Percentiles rank a stretch among this genome's conserved stretches.
These are phyloP conservation scores for Aspergillus fijiensis DNA, from an alignment of 2,329 filamentous ascomycete species.

Conservation along the genomic window DNA sequence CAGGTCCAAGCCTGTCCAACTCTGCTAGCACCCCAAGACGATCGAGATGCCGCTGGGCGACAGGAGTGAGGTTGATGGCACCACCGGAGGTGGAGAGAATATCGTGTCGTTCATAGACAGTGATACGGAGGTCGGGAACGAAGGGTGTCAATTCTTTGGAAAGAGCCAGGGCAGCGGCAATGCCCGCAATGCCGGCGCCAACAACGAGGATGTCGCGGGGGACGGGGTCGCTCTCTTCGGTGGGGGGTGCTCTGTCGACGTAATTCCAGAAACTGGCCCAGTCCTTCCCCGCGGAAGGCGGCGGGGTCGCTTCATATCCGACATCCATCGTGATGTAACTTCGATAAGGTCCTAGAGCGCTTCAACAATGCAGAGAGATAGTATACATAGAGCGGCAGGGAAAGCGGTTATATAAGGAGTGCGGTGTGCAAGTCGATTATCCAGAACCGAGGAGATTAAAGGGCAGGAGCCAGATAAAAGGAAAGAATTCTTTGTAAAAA, in stretches of 20 bases:
- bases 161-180: constrained; percentile 34
- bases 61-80: constrained; percentile 47
- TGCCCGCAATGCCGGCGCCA: constrained; percentile 38
- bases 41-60: constrained; percentile 45
- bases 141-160: constrained; percentile 34
- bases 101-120: constrained; percentile 42
- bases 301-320: constrained; percentile 5
- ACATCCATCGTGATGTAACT: constrained; percentile 8
- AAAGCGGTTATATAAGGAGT: constrained; percentile 3
- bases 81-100: constrained; percentile 45
- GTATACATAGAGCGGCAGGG: constrained; percentile 1
- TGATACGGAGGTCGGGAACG: constrained; percentile 37
- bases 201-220: constrained; percentile 33
- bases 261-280: constrained; percentile 8
- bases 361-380: background rate
- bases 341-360: background rate
- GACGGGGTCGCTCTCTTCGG: constrained; percentile 5
- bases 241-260: background rate
- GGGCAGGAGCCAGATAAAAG: background rate
- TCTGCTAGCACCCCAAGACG: constrained; percentile 42
- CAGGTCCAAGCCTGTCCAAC: constrained; percentile 38
- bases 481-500: background rate
- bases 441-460: background rate
- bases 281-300: constrained; percentile 10
- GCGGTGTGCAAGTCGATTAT: background rate